Evolutionary conservation across 768 basidiomycete genomes (phyloP).

Genomic region (Lentinula guzmanii): DNA sequence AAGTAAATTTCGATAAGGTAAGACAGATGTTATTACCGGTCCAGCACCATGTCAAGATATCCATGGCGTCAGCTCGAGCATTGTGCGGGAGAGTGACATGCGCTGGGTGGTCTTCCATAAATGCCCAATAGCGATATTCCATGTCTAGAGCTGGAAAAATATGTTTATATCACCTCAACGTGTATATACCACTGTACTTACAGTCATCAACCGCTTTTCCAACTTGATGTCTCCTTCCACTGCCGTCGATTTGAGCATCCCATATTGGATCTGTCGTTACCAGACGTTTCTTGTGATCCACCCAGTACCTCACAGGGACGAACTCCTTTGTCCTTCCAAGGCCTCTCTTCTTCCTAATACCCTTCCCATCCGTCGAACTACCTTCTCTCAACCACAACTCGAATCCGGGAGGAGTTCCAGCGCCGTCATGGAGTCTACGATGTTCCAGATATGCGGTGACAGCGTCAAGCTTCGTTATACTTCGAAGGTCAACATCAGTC

Average conservation of each 20-base stretch:
- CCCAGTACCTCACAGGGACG: slow-evolving; percentile 46
- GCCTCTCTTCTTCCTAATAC: slow-evolving; percentile 19
- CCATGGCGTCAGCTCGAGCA: slow-evolving; percentile 64
- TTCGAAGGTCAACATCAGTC: slow-evolving; percentile 68
- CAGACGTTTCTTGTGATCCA: slow-evolving; percentile 56
- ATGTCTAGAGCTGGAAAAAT: slow-evolving; percentile 53
- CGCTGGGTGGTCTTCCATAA: slow-evolving; percentile 73
- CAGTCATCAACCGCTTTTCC: slow-evolving; percentile 33
- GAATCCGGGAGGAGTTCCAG: slow-evolving; percentile 20
- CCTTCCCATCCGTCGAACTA: slow-evolving; percentile 10
- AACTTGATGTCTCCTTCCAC: slow-evolving; percentile 16
- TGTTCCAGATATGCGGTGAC: slow-evolving; percentile 43
- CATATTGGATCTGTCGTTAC: slow-evolving; percentile 42
- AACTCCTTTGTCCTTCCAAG: slow-evolving; percentile 9
- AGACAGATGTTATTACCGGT: slow-evolving; percentile 39
- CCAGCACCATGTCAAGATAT: slow-evolving; percentile 76
- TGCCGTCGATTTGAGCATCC: slow-evolving; percentile 19
- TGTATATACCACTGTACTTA: slow-evolving; percentile 21
- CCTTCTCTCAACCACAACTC: slow-evolving; percentile 60
- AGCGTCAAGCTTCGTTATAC: slow-evolving; percentile 39
- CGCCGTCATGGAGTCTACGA: slow-evolving; percentile 19
- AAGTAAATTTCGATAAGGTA: neutral
- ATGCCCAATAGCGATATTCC: slow-evolving; percentile 80
- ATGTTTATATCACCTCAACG: neutral
- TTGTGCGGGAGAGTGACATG: slow-evolving; percentile 52